phyloP scores from a whole-genome alignment of 1,139 yeast genomes.

The Eremothecium cymbalariae region DNA sequence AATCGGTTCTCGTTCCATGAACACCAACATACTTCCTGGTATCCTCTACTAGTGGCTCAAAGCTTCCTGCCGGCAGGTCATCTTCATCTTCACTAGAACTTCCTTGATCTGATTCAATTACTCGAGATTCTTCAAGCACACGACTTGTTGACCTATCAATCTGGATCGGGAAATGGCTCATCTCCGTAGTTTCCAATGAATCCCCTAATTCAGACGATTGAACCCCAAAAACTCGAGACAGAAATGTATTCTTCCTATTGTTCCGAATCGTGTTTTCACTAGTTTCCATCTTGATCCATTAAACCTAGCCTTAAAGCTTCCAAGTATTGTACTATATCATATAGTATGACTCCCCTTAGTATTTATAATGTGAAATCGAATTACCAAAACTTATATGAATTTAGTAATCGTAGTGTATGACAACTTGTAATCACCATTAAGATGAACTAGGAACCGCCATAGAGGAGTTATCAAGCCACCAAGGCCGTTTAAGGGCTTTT shows the following conservation, averaged over 20 bases:
- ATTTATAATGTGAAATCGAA: too few relatives aligned
- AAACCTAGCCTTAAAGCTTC: too few relatives aligned
- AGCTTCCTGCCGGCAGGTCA: slow-evolving; percentile 7
- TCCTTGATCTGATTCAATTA: slow-evolving; percentile 31
- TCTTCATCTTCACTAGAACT: slow-evolving; percentile 16
- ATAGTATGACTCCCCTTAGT: not conserved
- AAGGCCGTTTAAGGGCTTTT: too few relatives aligned
- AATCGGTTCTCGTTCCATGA: slow-evolving; percentile 6
- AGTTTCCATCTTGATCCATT: slow-evolving; percentile 8
- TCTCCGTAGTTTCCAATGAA: slow-evolving; percentile 23
- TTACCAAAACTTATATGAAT: too few relatives aligned
- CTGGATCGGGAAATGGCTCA: slow-evolving; percentile 19
- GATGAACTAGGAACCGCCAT: too few relatives aligned
- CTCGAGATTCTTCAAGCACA: slow-evolving; percentile 15
- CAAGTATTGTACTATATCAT: too few relatives aligned
- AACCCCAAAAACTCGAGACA: slow-evolving; percentile 36
- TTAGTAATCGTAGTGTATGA: too few relatives aligned
- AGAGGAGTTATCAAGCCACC: too few relatives aligned
- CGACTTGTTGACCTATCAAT: slow-evolving; percentile 8
- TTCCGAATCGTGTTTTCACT: slow-evolving; percentile 9
- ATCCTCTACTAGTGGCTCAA: slow-evolving; percentile 5
- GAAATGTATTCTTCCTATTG: slow-evolving; percentile 30
- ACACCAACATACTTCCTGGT: slow-evolving; percentile 7
- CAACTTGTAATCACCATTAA: too few relatives aligned
- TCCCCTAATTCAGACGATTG: slow-evolving; percentile 30